These are phyloP conservation scores for Beauveria sp. DNA, from an alignment of 2,329 filamentous ascomycete species.

Conservation along the genomic window DNA sequence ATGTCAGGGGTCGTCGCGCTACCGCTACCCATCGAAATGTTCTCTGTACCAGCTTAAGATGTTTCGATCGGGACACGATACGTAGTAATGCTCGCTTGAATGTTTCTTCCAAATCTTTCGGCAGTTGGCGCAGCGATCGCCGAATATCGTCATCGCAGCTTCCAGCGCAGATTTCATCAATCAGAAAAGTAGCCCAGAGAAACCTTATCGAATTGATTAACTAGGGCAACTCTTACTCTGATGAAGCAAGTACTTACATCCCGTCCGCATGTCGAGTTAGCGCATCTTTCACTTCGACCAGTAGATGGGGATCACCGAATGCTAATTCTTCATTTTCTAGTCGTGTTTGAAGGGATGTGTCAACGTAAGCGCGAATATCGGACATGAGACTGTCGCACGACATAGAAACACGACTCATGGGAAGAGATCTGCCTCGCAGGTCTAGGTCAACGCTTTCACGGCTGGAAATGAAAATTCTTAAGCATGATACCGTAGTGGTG, in stretches of 20 bases:
- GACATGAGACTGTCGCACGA: not conserved
- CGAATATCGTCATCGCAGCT: constrained; percentile 18
- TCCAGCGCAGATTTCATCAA: constrained; percentile 27
- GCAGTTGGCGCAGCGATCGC: not conserved
- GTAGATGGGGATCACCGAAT: not conserved
- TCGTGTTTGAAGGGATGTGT: not conserved
- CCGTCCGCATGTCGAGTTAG: not conserved
- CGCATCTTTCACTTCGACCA: not conserved
- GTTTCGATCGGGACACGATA: not conserved
- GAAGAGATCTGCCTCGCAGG: not conserved
- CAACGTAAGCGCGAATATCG: not conserved
- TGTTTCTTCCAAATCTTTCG: not conserved
- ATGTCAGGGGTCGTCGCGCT: constrained; percentile 24
- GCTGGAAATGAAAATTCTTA: not conserved
- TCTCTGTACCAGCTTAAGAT: not conserved
- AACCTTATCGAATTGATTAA: constrained; percentile 22
- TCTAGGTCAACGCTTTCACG: not conserved
- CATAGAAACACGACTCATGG: not conserved
- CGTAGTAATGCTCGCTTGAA: not conserved
- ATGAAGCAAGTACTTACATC: not conserved
- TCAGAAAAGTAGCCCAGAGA: constrained; percentile 30
- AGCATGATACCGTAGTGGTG: not conserved
- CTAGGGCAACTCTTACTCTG: too few relatives aligned
- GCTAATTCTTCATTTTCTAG: not conserved
- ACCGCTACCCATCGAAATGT: constrained; percentile 19